These are phyloP conservation scores for Thymus mandschuricus DNA, from an alignment of 257 asterid species.

Conservation along the genomic window DNA sequence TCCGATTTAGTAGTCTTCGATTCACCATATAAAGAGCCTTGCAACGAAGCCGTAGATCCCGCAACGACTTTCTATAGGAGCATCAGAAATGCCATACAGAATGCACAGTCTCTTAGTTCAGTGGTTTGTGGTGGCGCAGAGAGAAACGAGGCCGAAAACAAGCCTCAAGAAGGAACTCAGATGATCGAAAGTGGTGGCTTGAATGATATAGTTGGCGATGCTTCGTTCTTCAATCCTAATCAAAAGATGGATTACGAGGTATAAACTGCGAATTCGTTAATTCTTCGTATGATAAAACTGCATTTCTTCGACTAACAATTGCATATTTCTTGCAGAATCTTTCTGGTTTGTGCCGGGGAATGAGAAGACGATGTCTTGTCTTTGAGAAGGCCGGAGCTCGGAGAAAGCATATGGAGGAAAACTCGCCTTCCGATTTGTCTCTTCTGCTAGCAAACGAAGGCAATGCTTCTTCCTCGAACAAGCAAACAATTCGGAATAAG, in stretches of 20 bases:
- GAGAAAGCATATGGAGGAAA: slow-evolving; percentile 52
- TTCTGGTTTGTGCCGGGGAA: slow-evolving; percentile 72
- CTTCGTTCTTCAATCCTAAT: slow-evolving; percentile 42
- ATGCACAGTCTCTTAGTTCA: slow-evolving; percentile 33
- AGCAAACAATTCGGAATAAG: slow-evolving; percentile 36
- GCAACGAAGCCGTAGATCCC: slow-evolving; percentile 47
- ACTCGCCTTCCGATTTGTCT: slow-evolving; percentile 49
- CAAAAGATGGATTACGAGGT: slow-evolving; percentile 68
- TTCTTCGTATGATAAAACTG: no score
- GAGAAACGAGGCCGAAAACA: slow-evolving; percentile 38
- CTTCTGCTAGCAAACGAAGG: slow-evolving; percentile 40
- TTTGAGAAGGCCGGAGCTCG: slow-evolving; percentile 64
- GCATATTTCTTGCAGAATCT: slow-evolving; percentile 43
- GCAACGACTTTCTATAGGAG: slow-evolving; percentile 44
- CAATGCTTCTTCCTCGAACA: slow-evolving; percentile 39
- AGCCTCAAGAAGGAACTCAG: slow-evolving; percentile 49
- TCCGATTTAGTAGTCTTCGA: slow-evolving; percentile 54
- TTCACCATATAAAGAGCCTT: slow-evolving; percentile 51
- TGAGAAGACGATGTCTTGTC: slow-evolving; percentile 83
- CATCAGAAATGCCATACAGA: slow-evolving; percentile 44
- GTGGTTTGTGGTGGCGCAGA: slow-evolving; percentile 40
- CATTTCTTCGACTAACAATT: no score
- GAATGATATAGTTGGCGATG: slow-evolving; percentile 31
- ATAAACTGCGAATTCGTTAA: slow-evolving; percentile 11
- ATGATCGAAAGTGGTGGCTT: slow-evolving; percentile 42